Base-by-base conservation (phyloP, 2,329 filamentous ascomycete genomes). In the Colletotrichum cordylinicola region DNA sequence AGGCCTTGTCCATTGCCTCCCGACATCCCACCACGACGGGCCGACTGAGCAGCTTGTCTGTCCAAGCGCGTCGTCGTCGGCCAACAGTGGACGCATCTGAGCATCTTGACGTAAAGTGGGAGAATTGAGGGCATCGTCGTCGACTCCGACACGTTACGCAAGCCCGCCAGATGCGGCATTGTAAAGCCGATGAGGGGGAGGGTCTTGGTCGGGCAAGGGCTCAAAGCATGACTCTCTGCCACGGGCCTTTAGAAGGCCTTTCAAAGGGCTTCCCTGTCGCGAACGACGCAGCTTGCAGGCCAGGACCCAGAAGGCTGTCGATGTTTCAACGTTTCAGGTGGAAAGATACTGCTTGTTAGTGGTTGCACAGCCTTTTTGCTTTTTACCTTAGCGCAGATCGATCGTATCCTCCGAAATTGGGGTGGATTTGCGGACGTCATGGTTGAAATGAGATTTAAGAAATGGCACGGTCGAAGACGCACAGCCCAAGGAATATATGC, bases 261-360 rank as follows among this genome's bases (percentile, higher is more conserved):
- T n/a, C 18, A 61, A n/a, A 39, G 55, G 33, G 27, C 43, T 58
- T 21, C 65, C 56, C 43, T 75, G 39, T 73, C 64, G 48, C 37
- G 69, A 68, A 58, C 62, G 33, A 60, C n/a, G n/a, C 58, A 21
- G 24, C 64, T 43, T 60, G 29, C 70, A 76, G 64, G 70, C 56
- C 65, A 58, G 56, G 74, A 65, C 74, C 70, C 43, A 65, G 64
- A 74, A 74, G 64, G 65, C 58, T 69, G 56, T 68, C 56, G 70
- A 74, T 76, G 70, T 74, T 76, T 76, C 74, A 66, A 60, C 58
- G 70, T 76, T 76, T 76, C 74, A 76, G 74, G 74, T 69, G 56
- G 64, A 33, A 75, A 75, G 70, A 61, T 70, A 24, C 67, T 70
- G 67, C 56, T 31, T 70, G 13, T 65, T 33, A 58, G 70, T 73